Base-by-base conservation (phyloP, 176 grass and related monocot genomes). In the Miscanthus lutarioriparius region DNA sequence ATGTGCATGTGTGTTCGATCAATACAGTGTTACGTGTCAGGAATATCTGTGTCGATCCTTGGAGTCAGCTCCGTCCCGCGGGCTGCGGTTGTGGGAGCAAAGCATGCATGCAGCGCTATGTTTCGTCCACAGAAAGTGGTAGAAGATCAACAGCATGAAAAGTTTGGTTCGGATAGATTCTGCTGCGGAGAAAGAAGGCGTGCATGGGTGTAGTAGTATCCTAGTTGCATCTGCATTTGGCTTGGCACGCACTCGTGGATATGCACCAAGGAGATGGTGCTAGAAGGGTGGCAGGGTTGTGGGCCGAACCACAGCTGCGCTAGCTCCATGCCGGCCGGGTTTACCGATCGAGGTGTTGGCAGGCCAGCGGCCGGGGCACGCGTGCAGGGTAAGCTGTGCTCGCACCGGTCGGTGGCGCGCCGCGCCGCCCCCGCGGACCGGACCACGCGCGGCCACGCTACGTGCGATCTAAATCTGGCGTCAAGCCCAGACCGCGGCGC, bases 121-220 rank as follows among this genome's bases (percentile, higher is more conserved):
- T 68, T n/a, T 26, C 61, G 80, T 61, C n/a, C 3, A 61, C 8
- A 10, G 56, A 61, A 11, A 10, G n/a, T 25, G 56, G 25, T 28
- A 63, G 32, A 26, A 17, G 35, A 35, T 35, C 78, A 2, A 53
- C 49, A 53, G 6, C 5, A 20, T 43, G 72, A 39, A 65, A 65
- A 73, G 51, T 16, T 23, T 38, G 41, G 86, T 86, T 78, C 74
- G 67, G 84, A 74, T 74, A 83, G 84, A 86, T 90, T 90, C 79
- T 10, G 36, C 74, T n/a, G 67, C 10, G 16, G 5, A 15, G 72
- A 64, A 37, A 25, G 22, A 1, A 2, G 5, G 5, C 22, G 27
- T 20, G 20, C 44, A 75, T 78, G 78, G 78, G 19, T 9, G 49
- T 53, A 7, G 3, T 51, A 44, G 88, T 23, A 90, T 82, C 74